Percentiles rank a stretch among this genome's conserved stretches.
phyloP scores from a whole-genome alignment of 495 filamentous ascomycete genomes.

The Cercophora sp. region DNA sequence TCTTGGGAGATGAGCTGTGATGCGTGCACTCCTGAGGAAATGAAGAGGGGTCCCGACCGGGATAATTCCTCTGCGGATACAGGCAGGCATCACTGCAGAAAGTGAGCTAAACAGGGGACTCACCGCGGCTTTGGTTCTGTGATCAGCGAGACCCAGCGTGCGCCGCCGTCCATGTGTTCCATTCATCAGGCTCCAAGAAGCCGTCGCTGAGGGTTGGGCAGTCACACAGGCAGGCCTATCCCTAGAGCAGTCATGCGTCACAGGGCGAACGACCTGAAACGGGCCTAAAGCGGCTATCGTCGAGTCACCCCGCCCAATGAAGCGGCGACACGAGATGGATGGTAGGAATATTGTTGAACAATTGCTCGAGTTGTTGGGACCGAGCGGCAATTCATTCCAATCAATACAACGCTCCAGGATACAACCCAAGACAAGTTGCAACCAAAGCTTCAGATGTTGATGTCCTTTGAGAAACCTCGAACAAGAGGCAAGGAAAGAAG shows the following conservation, averaged over 20 bases:
- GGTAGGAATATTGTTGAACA: neutral
- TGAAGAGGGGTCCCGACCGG: conserved; percentile 10
- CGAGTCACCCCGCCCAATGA: conserved; percentile 24
- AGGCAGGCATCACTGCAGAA: conserved; percentile 8
- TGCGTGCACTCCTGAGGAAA: neutral
- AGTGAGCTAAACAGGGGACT: neutral
- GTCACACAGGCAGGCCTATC: conserved; percentile 26
- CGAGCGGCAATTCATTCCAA: neutral
- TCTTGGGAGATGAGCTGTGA: conserved; percentile 5
- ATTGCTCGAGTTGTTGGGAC: neutral
- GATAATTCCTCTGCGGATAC: neutral
- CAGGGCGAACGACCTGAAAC: conserved; percentile 30
- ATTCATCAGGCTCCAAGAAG: conserved; percentile 22
- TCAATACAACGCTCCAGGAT: too few relatives aligned
- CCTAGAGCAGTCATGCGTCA: conserved; percentile 24
- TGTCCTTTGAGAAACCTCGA: too few relatives aligned
- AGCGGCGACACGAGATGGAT: conserved; percentile 23
- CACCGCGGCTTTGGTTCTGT: too few relatives aligned
- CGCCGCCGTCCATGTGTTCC: too few relatives aligned
- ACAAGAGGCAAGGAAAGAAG: too few relatives aligned
- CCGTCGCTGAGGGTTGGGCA: conserved; percentile 25
- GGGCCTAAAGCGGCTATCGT: conserved; percentile 24
- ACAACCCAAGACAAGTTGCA: too few relatives aligned
- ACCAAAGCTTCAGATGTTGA: too few relatives aligned
- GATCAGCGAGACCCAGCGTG: too few relatives aligned